Conservation (phyloP, 768 basidiomycete species). For the Trametes meyenii region DNA sequence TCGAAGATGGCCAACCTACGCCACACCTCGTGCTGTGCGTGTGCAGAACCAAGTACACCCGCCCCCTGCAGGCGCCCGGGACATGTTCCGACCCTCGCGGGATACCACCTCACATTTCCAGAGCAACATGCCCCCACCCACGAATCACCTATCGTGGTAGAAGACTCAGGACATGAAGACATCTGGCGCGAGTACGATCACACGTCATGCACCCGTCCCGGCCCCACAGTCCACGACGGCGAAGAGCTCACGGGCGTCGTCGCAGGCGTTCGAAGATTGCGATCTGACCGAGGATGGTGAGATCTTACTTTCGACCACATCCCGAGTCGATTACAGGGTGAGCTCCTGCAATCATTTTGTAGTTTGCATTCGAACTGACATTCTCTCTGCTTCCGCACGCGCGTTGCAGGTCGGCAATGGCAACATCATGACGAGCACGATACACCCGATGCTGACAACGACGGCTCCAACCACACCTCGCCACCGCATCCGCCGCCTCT, state of each 20-base stretch:
- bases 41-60: slow-evolving; percentile 25
- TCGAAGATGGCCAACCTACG: slow-evolving; percentile 37
- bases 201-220: slow-evolving; percentile 16
- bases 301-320: too few species aligned
- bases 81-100: slow-evolving; percentile 38
- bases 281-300: slow-evolving; percentile 6
- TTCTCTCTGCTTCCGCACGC: too few species aligned
- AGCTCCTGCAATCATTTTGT: too few species aligned
- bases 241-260: slow-evolving; percentile 18
- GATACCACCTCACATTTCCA: slow-evolving; percentile 23
- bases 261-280: slow-evolving; percentile 15
- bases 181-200: background rate
- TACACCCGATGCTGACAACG: slow-evolving; percentile 49
- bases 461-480: slow-evolving; percentile 36
- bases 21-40: slow-evolving; percentile 33
- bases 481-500: slow-evolving; percentile 36
- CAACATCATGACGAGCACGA: too few species aligned
- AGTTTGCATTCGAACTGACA: too few species aligned
- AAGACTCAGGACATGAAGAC: background rate
- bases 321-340: too few species aligned
- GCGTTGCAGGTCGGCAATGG: too few species aligned
- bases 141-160: background rate
- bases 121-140: slow-evolving; percentile 7
- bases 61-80: slow-evolving; percentile 35
- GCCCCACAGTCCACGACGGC: slow-evolving; percentile 13